phyloP scores from a whole-genome alignment of 768 basidiomycete genomes.

The Cystobasidium ongulense region DNA sequence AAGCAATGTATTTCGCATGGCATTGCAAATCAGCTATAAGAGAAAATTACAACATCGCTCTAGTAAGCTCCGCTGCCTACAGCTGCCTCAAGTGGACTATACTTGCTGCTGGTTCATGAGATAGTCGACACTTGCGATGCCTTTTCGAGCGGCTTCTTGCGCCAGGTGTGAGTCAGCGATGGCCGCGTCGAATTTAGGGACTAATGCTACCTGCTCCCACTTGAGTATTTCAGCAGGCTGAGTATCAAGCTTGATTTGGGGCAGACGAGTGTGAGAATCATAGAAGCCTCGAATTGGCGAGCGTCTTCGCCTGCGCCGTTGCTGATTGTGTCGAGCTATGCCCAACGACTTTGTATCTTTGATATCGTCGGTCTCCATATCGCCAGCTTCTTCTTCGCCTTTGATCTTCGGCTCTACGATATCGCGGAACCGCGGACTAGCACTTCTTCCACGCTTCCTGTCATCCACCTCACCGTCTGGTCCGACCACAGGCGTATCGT shows the following conservation, averaged over 20 bases:
- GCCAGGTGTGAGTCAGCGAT: not conserved
- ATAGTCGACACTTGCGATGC: not conserved
- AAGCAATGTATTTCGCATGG: no score
- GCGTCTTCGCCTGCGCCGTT: not conserved
- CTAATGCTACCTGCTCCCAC: not conserved
- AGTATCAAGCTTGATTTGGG: conserved; percentile 27
- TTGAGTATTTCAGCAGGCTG: conserved; percentile 6
- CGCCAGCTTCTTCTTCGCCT: not conserved
- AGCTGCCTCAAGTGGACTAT: not conserved
- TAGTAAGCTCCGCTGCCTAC: no score
- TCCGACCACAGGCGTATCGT: not conserved
- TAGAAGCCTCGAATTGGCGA: conserved; percentile 26
- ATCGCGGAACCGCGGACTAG: not conserved
- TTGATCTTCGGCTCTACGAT: not conserved
- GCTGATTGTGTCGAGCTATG: not conserved
- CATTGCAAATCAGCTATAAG: not conserved
- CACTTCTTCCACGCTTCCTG: conserved; percentile 15
- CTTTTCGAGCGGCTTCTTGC: not conserved
- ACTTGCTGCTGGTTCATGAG: not conserved
- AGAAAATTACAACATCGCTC: no score
- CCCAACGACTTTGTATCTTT: not conserved
- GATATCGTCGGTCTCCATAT: not conserved
- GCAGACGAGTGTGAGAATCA: conserved; percentile 26
- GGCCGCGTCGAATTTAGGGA: not conserved
- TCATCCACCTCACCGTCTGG: conserved; percentile 20